A percentile compares a stretch with the other conserved stretches of the same genome.
phyloP scores from a whole-genome alignment of 108 stramenopile species.

The Parietichytrium sp. region DNA sequence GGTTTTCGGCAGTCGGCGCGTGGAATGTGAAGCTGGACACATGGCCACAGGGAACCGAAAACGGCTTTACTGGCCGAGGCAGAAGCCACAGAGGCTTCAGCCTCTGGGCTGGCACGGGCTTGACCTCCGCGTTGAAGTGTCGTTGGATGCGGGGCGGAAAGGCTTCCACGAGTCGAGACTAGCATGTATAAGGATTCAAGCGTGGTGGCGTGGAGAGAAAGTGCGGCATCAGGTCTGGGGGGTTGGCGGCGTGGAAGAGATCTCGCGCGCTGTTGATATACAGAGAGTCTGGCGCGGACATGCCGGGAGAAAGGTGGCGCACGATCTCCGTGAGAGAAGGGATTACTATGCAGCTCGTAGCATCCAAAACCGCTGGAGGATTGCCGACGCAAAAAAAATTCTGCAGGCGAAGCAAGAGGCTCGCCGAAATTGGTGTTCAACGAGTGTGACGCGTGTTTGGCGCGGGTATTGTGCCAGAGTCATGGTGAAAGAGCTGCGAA shows the following conservation, averaged over 20 bases:
- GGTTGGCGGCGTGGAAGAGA: not conserved
- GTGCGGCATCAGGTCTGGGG: slow-evolving; percentile 2
- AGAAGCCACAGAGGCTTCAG: no score
- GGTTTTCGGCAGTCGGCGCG: no score
- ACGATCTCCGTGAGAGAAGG: not conserved
- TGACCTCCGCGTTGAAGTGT: no score
- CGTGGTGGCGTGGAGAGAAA: slow-evolving; percentile 7
- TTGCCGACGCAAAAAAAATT: not conserved
- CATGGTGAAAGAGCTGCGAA: not conserved
- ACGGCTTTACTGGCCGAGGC: no score
- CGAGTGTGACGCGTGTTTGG: not conserved
- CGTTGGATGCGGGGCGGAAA: no score
- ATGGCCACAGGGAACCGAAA: no score
- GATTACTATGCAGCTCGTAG: not conserved
- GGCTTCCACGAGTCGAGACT: no score
- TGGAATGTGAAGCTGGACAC: no score
- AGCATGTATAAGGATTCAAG: not conserved
- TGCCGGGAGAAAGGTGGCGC: not conserved
- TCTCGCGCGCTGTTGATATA: not conserved
- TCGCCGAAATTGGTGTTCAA: not conserved
- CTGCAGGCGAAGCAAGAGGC: not conserved
- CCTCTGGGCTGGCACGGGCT: no score
- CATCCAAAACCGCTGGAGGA: not conserved
- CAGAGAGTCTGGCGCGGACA: not conserved
- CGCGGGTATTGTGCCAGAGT: not conserved